phyloP scores from a whole-genome alignment of 371 early-diverging fungal genomes.

The Rhizopus delemar region DNA sequence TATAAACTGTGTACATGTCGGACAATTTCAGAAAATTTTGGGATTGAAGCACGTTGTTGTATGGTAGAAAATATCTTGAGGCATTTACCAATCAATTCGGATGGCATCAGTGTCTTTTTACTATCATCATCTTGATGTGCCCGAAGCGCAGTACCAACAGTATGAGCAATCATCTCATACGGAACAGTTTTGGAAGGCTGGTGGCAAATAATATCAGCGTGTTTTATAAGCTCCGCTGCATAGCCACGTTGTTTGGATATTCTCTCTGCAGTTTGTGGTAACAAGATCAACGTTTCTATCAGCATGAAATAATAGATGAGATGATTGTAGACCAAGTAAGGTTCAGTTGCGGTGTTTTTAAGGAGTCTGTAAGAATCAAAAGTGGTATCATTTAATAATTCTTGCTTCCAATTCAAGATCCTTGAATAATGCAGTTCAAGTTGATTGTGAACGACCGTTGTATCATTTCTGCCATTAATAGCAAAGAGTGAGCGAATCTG shows the following conservation, averaged over 20 bases:
- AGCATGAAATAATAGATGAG: constrained; percentile 13
- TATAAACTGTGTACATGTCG: neutral
- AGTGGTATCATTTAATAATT: neutral
- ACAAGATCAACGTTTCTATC: constrained; percentile 8
- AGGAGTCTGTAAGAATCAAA: neutral
- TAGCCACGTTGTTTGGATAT: constrained; percentile 10
- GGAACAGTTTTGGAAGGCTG: constrained; percentile 3
- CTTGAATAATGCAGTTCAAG: constrained; percentile 2
- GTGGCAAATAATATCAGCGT: constrained; percentile 9
- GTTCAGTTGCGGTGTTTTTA: constrained; percentile 1
- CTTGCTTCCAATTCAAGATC: constrained; percentile 13
- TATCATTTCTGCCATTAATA: neutral
- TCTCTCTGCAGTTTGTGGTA: constrained; percentile 9
- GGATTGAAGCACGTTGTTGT: neutral
- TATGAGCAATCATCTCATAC: constrained; percentile 18
- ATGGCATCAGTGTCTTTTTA: neutral
- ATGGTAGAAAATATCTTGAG: constrained; percentile 1
- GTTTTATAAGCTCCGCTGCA: constrained; percentile 8
- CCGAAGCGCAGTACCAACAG: constrained; percentile 12
- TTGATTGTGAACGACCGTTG: neutral
- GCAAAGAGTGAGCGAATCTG: constrained; percentile 12
- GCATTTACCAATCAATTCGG: neutral
- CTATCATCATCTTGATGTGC: constrained; percentile 7
- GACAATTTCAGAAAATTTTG: neutral
- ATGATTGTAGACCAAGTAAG: neutral